Conservation (phyloP, 2,329 filamentous ascomycete genomes). For the Sporothrix luriei region DNA sequence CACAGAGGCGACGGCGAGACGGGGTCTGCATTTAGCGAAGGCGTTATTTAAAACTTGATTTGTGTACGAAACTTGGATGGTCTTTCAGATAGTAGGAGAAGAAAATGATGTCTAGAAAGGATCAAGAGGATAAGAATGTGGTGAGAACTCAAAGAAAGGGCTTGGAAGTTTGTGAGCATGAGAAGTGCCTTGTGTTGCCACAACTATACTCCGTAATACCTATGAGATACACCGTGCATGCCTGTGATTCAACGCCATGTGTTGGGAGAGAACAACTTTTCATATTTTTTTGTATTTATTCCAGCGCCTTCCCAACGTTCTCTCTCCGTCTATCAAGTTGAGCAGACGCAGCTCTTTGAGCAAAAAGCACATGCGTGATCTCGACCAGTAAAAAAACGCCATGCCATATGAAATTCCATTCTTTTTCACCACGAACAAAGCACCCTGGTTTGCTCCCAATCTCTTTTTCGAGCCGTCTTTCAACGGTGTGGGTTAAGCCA, state of each 20-base stretch:
- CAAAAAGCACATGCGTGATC: not conserved
- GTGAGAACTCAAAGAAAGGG: not conserved
- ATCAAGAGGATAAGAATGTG: not conserved
- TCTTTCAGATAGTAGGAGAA: not conserved
- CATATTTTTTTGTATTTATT: not conserved
- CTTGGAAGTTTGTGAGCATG: no score
- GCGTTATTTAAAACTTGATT: conserved; percentile 32
- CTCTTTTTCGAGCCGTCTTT: conserved; percentile 17
- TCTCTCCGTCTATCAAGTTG: not conserved
- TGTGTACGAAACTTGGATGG: conserved; percentile 3
- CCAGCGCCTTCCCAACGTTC: not conserved
- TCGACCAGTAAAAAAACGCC: conserved; percentile 25
- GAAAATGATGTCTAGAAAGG: not conserved
- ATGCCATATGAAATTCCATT: conserved; percentile 20
- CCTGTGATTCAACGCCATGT: no score
- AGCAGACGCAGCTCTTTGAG: not conserved
- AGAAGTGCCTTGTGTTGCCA: no score
- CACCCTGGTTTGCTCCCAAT: not conserved
- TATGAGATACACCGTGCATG: no score
- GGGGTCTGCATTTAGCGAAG: conserved; percentile 38
- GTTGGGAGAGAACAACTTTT: not conserved
- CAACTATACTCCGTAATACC: no score
- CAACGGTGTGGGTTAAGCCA: not conserved
- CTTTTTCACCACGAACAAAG: not conserved
- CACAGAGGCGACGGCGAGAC: not conserved